Conservation (phyloP, 768 basidiomycete genomes). For the Mycena epipterygia region DNA sequence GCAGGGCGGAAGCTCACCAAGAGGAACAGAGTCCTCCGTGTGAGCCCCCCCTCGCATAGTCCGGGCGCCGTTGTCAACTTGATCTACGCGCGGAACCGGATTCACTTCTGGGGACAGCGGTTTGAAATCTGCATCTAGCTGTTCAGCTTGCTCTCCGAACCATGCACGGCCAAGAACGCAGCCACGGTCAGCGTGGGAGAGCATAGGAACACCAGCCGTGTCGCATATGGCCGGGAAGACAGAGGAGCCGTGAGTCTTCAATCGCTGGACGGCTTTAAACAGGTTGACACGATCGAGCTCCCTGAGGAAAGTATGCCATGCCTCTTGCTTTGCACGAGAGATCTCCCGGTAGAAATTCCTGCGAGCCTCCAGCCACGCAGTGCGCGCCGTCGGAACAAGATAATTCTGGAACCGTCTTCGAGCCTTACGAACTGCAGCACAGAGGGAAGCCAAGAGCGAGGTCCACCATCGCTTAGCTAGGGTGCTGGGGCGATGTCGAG, state of each 20-base stretch:
- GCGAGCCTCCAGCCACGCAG: background rate
- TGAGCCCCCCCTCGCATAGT: too few relatives aligned
- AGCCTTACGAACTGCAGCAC: too few relatives aligned
- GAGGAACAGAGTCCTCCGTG: too few relatives aligned
- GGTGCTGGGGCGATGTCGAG: too few relatives aligned
- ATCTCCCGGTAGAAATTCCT: background rate
- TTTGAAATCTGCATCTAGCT: too few relatives aligned
- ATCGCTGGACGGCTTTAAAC: background rate
- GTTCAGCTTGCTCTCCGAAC: background rate
- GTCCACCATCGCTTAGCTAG: too few relatives aligned
- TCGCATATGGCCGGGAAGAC: background rate
- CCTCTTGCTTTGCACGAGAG: background rate
- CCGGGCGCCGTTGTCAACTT: too few relatives aligned
- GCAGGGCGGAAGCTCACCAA: too few relatives aligned
- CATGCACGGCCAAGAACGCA: background rate
- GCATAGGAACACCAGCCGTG: background rate
- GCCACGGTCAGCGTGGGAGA: background rate
- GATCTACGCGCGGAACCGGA: too few relatives aligned
- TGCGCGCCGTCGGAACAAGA: background rate
- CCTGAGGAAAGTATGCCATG: background rate
- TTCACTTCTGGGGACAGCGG: background rate
- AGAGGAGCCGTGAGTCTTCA: background rate
- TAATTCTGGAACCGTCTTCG: background rate
- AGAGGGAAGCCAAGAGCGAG: too few relatives aligned
- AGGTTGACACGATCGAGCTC: background rate